These are phyloP conservation scores for Astrothelium macrocarpum DNA, from an alignment of 495 filamentous ascomycete genomes.

Conservation along the genomic window DNA sequence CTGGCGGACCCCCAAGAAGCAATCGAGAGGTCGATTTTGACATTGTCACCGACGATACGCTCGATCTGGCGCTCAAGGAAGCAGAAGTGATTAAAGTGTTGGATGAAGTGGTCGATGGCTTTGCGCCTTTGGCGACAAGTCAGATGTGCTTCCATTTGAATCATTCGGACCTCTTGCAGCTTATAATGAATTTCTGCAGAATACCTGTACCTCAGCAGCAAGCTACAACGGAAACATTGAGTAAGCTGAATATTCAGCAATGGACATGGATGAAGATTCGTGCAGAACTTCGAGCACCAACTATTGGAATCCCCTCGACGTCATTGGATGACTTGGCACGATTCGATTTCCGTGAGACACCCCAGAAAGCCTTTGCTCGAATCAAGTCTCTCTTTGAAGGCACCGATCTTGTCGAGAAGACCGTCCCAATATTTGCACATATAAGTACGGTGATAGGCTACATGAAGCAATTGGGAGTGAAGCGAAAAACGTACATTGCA, in stretches of 20 bases:
- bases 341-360: slow-evolving; percentile 80
- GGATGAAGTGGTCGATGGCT: slow-evolving; percentile 78
- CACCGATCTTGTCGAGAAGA: slow-evolving; percentile 53
- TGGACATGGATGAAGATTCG: slow-evolving; percentile 80
- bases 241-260: slow-evolving; percentile 75
- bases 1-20: slow-evolving; percentile 68
- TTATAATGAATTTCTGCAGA: slow-evolving; percentile 80
- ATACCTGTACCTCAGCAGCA: slow-evolving; percentile 59
- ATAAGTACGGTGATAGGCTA: slow-evolving; percentile 67
- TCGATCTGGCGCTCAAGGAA: slow-evolving; percentile 83
- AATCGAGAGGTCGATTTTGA: slow-evolving; percentile 93
- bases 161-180: slow-evolving; percentile 71
- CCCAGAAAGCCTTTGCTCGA: slow-evolving; percentile 61
- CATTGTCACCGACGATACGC: slow-evolving; percentile 67
- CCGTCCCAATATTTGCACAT: slow-evolving; percentile 67
- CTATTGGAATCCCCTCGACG: slow-evolving; percentile 75
- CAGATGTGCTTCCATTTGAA: slow-evolving; percentile 89
- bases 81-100: slow-evolving; percentile 91
- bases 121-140: slow-evolving; percentile 59
- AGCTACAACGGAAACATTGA: slow-evolving; percentile 70
- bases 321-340: slow-evolving; percentile 80
- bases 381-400: slow-evolving; percentile 66
- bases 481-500: slow-evolving; percentile 71
- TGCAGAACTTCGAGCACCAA: slow-evolving; percentile 67
- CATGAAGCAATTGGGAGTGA: slow-evolving; percentile 45